Evolutionary conservation across 2,329 filamentous ascomycete species (phyloP), one percentile per base, ranked within the genome.

Genomic region (Amphichorda felina): DNA sequence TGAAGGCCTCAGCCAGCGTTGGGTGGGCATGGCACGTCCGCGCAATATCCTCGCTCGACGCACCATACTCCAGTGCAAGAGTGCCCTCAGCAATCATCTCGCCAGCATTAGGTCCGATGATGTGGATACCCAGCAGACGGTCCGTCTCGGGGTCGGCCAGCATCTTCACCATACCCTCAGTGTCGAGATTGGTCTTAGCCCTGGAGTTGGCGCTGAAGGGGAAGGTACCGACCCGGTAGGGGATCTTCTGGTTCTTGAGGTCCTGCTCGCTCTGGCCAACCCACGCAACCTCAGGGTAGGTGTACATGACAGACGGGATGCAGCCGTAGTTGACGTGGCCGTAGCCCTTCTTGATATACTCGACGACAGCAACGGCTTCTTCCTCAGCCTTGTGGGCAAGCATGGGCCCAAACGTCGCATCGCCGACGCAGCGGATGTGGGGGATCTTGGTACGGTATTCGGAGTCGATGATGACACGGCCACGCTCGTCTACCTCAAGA

Each of bases 41-140:
- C 42, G 82, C 87, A 55, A 94, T 85, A 61, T 95, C 91, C 68
- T 98, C 91, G 51, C 79, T 88, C 45, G 83, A 91, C 21, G 91
- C 91, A 45, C 91, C 91, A 55, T 98, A 98, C 68, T 98, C 91
- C 34, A 98, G 70, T 38, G 91, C 91, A 53, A 98, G 70, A 10
- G 88, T 91, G 45, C 82, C 91, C 68, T 98, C 91, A 2, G 91
- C 91, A 66, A 98, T 95, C 91, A 98, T 96, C 72, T 98, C 91
- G 53, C 91, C 91, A 30, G 91, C 91, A 59, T 91, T 91, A 50
- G 91, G 74, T 40, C 91, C 91, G 50, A 98, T 81, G 61, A 98
- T 96, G 72, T 98, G 91, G 45, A 94, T 81, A 46, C 91, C 91
- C 43, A 98, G 71, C 48, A 98, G 82, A 48, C 91, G 78, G 64